These are phyloP conservation scores for Escallonia herrerae DNA, from an alignment of 129 eudicot genomes.

Conservation along the genomic window DNA sequence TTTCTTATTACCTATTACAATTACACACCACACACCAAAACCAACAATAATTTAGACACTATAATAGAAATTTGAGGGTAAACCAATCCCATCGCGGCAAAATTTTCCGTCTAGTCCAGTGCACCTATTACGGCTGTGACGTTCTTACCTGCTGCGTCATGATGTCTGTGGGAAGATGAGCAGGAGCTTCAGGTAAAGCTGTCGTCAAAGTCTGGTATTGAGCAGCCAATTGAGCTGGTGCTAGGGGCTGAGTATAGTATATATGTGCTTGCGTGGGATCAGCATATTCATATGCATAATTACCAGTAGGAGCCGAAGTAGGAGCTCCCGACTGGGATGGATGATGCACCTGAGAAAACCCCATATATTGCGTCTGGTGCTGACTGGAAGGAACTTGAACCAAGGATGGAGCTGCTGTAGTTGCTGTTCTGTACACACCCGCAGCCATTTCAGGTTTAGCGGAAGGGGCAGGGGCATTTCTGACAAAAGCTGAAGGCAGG, in stretches of 20 bases:
- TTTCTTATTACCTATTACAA: constrained; percentile 54
- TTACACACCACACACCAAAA: constrained; percentile 57
- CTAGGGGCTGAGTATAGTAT: constrained; percentile 57
- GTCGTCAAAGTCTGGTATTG: constrained; percentile 73
- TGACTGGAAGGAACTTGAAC: constrained; percentile 59
- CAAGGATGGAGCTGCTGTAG: constrained; percentile 36
- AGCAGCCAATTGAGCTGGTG: constrained; percentile 52
- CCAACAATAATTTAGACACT: constrained; percentile 24
- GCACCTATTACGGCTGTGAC: constrained; percentile 14
- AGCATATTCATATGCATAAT: constrained; percentile 58
- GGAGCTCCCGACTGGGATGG: constrained; percentile 56
- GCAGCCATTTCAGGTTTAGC: constrained; percentile 51
- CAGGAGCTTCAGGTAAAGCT: constrained; percentile 41
- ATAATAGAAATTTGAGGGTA: constrained; percentile 15
- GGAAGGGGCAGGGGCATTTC: constrained; percentile 29
- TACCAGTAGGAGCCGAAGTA: constrained; percentile 35
- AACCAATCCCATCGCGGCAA: constrained; percentile 43
- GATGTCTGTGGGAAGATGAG: constrained; percentile 53
- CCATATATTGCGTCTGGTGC: constrained; percentile 54
- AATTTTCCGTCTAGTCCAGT: constrained; percentile 25
- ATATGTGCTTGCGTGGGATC: constrained; percentile 71
- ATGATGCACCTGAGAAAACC: constrained; percentile 65
- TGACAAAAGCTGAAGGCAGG: constrained; percentile 36
- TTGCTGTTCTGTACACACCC: constrained; percentile 44
- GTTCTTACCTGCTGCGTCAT: constrained; percentile 59